phyloP scores from a whole-genome alignment of 345 rosid genomes.

The Eucalyptus curtisii region DNA sequence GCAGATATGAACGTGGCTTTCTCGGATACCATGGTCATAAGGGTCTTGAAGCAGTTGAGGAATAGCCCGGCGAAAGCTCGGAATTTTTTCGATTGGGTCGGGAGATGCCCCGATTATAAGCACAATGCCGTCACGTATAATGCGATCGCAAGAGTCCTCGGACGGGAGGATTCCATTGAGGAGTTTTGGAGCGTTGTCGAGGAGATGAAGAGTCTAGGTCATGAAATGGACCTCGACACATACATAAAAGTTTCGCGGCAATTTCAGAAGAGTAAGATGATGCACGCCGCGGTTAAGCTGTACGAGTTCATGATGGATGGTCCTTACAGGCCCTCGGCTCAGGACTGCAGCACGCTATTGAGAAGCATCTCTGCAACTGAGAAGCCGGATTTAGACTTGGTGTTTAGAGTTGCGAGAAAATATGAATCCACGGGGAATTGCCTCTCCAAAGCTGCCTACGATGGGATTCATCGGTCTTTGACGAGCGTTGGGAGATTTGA shows the following conservation, averaged over 20 bases:
- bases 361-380: slow-evolving; percentile 36
- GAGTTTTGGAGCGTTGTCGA: slow-evolving; percentile 64
- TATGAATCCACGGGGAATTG: slow-evolving; percentile 37
- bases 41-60: slow-evolving; percentile 57
- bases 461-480: slow-evolving; percentile 69
- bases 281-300: slow-evolving; percentile 63
- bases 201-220: slow-evolving; percentile 55
- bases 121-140: slow-evolving; percentile 48
- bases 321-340: slow-evolving; percentile 60
- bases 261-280: slow-evolving; percentile 61
- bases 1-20: slow-evolving; percentile 27
- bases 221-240: slow-evolving; percentile 56
- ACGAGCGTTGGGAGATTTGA: slow-evolving; percentile 50
- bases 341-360: slow-evolving; percentile 54
- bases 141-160: slow-evolving; percentile 49
- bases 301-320: slow-evolving; percentile 89
- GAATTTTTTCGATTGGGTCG: slow-evolving; percentile 43
- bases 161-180: slow-evolving; percentile 35
- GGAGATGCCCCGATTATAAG: slow-evolving; percentile 12
- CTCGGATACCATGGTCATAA: slow-evolving; percentile 55
- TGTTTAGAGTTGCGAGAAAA: slow-evolving; percentile 45
- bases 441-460: slow-evolving; percentile 66
- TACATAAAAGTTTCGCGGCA: slow-evolving; percentile 69
- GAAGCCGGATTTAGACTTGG: slow-evolving; percentile 46
- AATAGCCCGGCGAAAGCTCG: slow-evolving; percentile 39